These are phyloP conservation scores for Lasiosphaeria miniovina DNA, from an alignment of 495 filamentous ascomycete species.

Conservation along the genomic window DNA sequence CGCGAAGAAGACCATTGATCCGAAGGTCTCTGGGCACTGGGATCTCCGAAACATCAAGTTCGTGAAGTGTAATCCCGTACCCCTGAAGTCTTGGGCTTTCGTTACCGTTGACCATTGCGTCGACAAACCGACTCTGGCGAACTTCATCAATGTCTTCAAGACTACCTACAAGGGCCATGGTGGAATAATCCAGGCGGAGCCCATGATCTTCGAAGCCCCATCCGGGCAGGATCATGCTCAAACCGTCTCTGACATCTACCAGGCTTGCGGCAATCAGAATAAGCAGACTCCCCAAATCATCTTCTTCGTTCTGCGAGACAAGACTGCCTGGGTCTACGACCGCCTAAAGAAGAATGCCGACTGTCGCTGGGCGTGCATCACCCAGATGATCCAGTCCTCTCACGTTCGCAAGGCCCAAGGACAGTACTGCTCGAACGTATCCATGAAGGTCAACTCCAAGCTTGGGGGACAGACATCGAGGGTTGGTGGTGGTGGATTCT, in stretches of 20 bases:
- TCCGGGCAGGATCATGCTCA: conserved; percentile 11
- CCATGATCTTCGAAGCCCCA: conserved; percentile 25
- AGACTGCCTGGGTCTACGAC: conserved; percentile 63
- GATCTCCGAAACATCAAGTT: conserved; percentile 81
- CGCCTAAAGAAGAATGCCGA: conserved; percentile 82
- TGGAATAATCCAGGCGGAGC: conserved; percentile 51
- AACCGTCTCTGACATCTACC: conserved; percentile 24
- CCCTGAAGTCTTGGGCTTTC: conserved; percentile 70
- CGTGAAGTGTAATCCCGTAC: conserved; percentile 51
- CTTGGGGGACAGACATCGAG: conserved; percentile 73
- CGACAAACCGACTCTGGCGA: conserved; percentile 43
- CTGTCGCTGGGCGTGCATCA: conserved; percentile 71
- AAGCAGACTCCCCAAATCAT: conserved; percentile 54
- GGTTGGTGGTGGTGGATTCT: conserved; percentile 27
- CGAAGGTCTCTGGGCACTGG: conserved; percentile 69
- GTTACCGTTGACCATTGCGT: conserved; percentile 26
- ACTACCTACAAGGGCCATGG: conserved; percentile 68
- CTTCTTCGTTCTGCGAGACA: conserved; percentile 68
- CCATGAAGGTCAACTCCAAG: conserved; percentile 94
- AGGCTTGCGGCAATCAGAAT: conserved; percentile 8
- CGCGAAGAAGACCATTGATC: conserved; percentile 46
- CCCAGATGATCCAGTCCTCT: conserved; percentile 63
- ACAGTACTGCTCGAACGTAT: conserved; percentile 85
- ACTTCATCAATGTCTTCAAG: conserved; percentile 60
- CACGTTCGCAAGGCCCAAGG: conserved; percentile 59